Percentiles rank a stretch among this genome's conserved stretches.
Evolutionary conservation across 805 yeast genomes (phyloP).

Genomic region (Kregervanrija fluxuum): DNA sequence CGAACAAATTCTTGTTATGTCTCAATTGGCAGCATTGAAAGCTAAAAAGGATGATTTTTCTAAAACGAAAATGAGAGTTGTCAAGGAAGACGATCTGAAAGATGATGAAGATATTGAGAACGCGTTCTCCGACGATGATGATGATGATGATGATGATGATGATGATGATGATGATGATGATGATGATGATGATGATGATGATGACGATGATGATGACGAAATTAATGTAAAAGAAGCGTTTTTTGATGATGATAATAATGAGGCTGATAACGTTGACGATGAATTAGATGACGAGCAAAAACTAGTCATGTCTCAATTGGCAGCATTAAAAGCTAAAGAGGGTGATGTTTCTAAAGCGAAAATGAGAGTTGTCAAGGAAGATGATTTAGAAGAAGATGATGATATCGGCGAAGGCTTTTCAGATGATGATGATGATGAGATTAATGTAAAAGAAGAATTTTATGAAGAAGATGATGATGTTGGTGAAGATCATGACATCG

Average conservation of each 20-base stretch:
- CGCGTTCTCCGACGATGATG: slow-evolving; percentile 16
- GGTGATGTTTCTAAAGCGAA: slow-evolving; percentile 5
- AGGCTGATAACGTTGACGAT: not conserved
- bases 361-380: slow-evolving; percentile 15
- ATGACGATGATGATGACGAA: slow-evolving; percentile 1
- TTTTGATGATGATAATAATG: slow-evolving; percentile 20
- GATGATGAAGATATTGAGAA: slow-evolving; percentile 16
- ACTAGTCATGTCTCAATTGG: slow-evolving; percentile 35
- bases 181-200: not conserved
- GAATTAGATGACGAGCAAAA: slow-evolving; percentile 5
- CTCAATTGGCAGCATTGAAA: slow-evolving; percentile 35
- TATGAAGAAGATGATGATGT: slow-evolving; percentile 21
- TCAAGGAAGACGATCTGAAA: slow-evolving; percentile 21
- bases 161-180: slow-evolving; percentile 10
- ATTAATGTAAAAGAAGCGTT: slow-evolving; percentile 6
- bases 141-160: slow-evolving; percentile 12
- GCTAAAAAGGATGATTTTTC: slow-evolving; percentile 18
- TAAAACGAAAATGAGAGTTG: slow-evolving; percentile 20
- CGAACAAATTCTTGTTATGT: slow-evolving; percentile 27
- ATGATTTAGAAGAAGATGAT: slow-evolving; percentile 12
- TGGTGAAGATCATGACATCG: slow-evolving; percentile 20
- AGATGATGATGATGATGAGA: slow-evolving; percentile 1
- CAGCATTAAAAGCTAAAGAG: slow-evolving; percentile 31
- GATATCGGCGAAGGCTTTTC: slow-evolving; percentile 7
- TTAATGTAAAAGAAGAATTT: slow-evolving; percentile 6